Percentiles rank a stretch among this genome's conserved stretches.
Evolutionary conservation across 805 yeast species (phyloP).

Genomic region (Hanseniaspora guilliermondii): DNA sequence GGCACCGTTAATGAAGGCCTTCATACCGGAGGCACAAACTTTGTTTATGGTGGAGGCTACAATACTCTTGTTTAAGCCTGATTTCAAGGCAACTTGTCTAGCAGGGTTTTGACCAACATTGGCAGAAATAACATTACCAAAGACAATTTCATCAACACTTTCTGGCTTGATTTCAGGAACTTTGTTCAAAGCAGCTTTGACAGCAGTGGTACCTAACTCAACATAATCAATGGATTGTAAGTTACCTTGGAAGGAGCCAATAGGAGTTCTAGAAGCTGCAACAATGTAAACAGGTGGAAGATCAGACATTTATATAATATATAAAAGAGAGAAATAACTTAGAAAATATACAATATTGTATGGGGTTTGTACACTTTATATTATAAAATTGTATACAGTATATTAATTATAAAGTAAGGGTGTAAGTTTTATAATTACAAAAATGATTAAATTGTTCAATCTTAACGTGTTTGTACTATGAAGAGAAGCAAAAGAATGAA

Average conservation of each 20-base stretch:
- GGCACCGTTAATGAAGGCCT: slow-evolving; percentile 80
- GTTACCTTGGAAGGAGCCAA: slow-evolving; percentile 85
- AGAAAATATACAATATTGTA: too few relatives aligned
- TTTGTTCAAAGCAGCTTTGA: slow-evolving; percentile 70
- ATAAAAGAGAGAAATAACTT: too few relatives aligned
- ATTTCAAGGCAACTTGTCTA: slow-evolving; percentile 85
- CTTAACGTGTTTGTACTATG: too few relatives aligned
- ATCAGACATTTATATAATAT: too few relatives aligned
- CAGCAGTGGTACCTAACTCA: slow-evolving; percentile 88
- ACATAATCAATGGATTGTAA: slow-evolving; percentile 62
- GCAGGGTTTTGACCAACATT: slow-evolving; percentile 97
- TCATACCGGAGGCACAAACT: slow-evolving; percentile 95
- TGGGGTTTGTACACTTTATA: too few relatives aligned
- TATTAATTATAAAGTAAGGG: too few relatives aligned
- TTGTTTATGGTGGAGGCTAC: slow-evolving; percentile 88
- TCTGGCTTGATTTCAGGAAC: slow-evolving; percentile 69
- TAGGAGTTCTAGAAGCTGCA: slow-evolving; percentile 84
- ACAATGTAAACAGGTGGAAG: slow-evolving; percentile 65
- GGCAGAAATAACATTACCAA: slow-evolving; percentile 88
- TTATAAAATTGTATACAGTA: too few relatives aligned
- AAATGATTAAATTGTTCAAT: too few relatives aligned
- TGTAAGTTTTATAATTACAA: too few relatives aligned
- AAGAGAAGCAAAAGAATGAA: too few relatives aligned
- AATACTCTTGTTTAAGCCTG: slow-evolving; percentile 70
- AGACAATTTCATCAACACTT: slow-evolving; percentile 76